Evolutionary conservation across 345 rosid genomes (phyloP).

Genomic region (Brassica nigra): DNA sequence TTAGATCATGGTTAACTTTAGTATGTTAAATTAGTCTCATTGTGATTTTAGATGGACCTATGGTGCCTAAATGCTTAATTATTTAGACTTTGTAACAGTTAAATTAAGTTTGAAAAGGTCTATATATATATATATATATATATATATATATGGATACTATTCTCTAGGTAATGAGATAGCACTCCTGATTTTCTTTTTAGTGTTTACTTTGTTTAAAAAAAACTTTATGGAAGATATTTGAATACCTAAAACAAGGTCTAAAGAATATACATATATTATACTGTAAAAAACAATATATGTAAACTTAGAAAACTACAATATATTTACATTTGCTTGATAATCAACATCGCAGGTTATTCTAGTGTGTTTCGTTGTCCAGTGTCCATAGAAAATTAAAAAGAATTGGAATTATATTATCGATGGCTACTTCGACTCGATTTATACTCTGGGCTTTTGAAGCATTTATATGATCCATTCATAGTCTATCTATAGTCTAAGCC

Average conservation of each 20-base stretch:
- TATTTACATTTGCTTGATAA: neutral
- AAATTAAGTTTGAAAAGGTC: neutral
- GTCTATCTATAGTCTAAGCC: neutral
- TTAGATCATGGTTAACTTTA: neutral
- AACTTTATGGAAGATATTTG: neutral
- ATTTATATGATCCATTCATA: neutral
- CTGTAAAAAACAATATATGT: neutral
- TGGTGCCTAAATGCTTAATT: neutral
- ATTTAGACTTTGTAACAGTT: neutral
- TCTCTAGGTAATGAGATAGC: neutral
- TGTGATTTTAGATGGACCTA: neutral
- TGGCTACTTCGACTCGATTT: neutral
- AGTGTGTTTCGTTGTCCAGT: neutral
- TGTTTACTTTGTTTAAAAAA: neutral
- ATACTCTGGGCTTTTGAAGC: slow-evolving; percentile 6
- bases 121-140: no score
- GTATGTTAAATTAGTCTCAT: neutral
- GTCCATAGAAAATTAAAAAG: neutral
- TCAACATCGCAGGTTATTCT: neutral
- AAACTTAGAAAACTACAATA: neutral
- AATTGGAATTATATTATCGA: neutral
- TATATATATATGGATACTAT: no score
- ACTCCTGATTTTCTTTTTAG: neutral
- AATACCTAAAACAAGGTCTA: neutral
- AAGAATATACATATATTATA: neutral